A percentile compares a stretch with the other conserved stretches of the same genome.
Evolutionary conservation across 805 yeast genomes (phyloP).

Genomic region (Metschnikowia picachoensis): DNA sequence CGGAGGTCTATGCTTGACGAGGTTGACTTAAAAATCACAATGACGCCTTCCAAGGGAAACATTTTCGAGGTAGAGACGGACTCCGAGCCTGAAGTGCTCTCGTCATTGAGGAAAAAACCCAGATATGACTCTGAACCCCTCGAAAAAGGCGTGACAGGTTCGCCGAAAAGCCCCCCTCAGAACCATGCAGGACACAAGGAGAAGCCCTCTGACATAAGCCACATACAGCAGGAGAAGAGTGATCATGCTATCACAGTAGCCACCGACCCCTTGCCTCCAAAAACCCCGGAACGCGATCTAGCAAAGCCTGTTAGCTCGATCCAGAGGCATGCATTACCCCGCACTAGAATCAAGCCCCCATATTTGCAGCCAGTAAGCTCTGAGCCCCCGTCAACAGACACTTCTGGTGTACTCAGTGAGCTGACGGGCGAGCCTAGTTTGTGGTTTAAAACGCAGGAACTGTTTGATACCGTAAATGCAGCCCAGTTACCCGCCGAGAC

Average conservation of each 20-base stretch:
- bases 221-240: neutral
- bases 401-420: slow-evolving; percentile 3
- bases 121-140: neutral
- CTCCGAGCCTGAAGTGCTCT: slow-evolving; percentile 15
- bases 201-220: too few relatives aligned
- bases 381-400: neutral
- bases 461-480: neutral
- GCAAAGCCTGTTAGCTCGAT: neutral
- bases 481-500: neutral
- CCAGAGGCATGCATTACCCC: neutral
- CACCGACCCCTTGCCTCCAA: neutral
- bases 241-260: neutral
- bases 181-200: too few relatives aligned
- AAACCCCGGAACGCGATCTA: neutral
- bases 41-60: slow-evolving; percentile 16
- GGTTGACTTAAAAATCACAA: slow-evolving; percentile 7
- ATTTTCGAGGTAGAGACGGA: slow-evolving; percentile 17
- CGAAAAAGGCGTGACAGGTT: neutral
- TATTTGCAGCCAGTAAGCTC: neutral
- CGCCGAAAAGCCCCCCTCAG: neutral
- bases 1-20: slow-evolving; percentile 14
- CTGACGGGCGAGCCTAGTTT: slow-evolving; percentile 8
- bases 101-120: slow-evolving; percentile 11
- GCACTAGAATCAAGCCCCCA: slow-evolving; percentile 1
- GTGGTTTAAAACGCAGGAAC: slow-evolving; percentile 7